Evolutionary conservation across 2,329 filamentous ascomycete genomes (phyloP).

Genomic region (Fusarium irregulare): DNA sequence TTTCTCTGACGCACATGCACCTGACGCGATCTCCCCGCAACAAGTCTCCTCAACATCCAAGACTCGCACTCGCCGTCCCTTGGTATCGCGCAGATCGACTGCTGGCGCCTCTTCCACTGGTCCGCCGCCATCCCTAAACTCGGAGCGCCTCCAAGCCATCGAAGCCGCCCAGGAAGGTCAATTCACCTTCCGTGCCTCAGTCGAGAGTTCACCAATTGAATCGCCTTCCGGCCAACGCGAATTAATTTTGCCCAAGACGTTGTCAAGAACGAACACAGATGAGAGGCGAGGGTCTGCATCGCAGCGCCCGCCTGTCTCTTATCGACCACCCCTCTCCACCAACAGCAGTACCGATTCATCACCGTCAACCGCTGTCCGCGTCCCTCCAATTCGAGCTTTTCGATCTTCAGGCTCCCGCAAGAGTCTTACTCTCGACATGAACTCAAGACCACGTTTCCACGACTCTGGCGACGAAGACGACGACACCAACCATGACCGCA

Average conservation of each 20-base stretch:
- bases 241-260: conserved; percentile 59
- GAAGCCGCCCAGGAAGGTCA: conserved; percentile 44
- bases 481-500: conserved; percentile 61
- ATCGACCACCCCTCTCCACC: conserved; percentile 55
- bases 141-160: conserved; percentile 50
- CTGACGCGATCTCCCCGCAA: conserved; percentile 44
- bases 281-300: conserved; percentile 57
- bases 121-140: conserved; percentile 49
- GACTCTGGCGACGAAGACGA: conserved; percentile 57
- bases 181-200: conserved; percentile 31
- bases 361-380: conserved; percentile 52
- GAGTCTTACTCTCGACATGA: conserved; percentile 66
- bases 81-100: conserved; percentile 53
- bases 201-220: conserved; percentile 38
- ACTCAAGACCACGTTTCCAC: conserved; percentile 56
- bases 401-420: conserved; percentile 68
- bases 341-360: conserved; percentile 47
- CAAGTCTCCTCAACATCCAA: conserved; percentile 45
- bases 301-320: conserved; percentile 62
- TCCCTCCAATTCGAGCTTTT: conserved; percentile 67
- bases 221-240: conserved; percentile 58
- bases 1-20: conserved; percentile 42
- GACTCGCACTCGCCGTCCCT: conserved; percentile 53
- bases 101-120: conserved; percentile 49
- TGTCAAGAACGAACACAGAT: conserved; percentile 57